These are phyloP conservation scores for Aureobasidium mangrovei DNA, from an alignment of 2,329 filamentous ascomycete genomes.

Conservation along the genomic window DNA sequence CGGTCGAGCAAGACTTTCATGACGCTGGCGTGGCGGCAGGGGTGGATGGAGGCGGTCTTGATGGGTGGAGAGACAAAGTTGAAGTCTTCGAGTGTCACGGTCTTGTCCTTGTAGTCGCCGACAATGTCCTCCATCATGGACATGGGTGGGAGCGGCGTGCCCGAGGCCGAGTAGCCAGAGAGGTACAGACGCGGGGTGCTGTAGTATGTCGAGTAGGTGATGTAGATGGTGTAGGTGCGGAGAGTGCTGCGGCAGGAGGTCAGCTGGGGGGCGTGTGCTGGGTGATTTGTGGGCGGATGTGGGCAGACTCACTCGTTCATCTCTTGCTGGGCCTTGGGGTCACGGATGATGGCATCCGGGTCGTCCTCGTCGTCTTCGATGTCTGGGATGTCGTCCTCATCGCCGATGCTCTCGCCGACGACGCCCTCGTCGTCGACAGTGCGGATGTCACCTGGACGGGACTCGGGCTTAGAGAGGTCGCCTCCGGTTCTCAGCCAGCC, in stretches of 20 bases:
- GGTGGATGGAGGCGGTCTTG: conserved; percentile 95
- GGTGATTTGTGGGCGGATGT: too few relatives aligned
- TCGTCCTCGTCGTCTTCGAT: conserved; percentile 96
- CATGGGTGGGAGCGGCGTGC: conserved; percentile 65
- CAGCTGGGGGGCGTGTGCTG: conserved; percentile 16
- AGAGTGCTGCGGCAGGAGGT: conserved; percentile 51
- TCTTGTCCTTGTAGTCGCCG: conserved; percentile 96
- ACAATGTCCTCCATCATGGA: conserved; percentile 96
- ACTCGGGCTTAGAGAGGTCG: conserved; percentile 57
- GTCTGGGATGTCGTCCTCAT: conserved; percentile 81
- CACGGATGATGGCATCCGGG: conserved; percentile 90
- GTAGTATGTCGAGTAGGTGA: conserved; percentile 95
- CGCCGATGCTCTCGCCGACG: conserved; percentile 64
- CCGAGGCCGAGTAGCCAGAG: conserved; percentile 63
- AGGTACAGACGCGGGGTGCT: conserved; percentile 91
- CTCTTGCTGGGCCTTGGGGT: conserved; percentile 46
- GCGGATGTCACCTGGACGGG: conserved; percentile 69
- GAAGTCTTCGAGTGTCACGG: conserved; percentile 95
- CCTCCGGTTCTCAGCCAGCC: conserved; percentile 89
- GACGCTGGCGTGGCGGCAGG: conserved; percentile 92
- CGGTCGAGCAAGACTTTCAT: conserved; percentile 97
- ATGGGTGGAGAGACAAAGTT: conserved; percentile 84
- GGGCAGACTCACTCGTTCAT: conserved; percentile 44
- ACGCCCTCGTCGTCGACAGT: conserved; percentile 87
- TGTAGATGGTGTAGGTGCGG: conserved; percentile 96